A percentile compares a stretch with the other conserved stretches of the same genome.
These are phyloP conservation scores for Cyberlindnera sargentensis DNA, from an alignment of 805 yeast species.

Conservation along the genomic window DNA sequence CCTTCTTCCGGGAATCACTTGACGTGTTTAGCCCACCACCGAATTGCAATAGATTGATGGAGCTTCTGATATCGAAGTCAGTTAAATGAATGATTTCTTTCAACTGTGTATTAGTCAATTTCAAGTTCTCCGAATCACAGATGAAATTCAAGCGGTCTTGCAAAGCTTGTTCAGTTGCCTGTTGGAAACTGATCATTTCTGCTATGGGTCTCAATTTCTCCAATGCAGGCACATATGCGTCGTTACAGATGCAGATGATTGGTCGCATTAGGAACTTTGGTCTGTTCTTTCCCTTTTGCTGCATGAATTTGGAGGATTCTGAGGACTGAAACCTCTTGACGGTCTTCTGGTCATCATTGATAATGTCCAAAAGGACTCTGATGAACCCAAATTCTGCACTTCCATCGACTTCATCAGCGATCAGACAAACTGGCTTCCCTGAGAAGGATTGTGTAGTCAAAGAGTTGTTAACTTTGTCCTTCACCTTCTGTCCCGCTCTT, in stretches of 20 bases:
- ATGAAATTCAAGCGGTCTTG: conserved; percentile 42
- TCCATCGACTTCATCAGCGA: conserved; percentile 89
- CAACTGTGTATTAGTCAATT: conserved; percentile 41
- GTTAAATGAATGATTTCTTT: conserved; percentile 62
- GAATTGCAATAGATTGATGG: conserved; percentile 80
- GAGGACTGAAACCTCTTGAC: conserved; percentile 27
- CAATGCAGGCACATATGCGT: conserved; percentile 66
- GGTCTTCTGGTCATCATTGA: conserved; percentile 51
- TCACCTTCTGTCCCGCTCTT: conserved; percentile 51
- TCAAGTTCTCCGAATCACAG: conserved; percentile 48
- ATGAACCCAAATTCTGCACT: conserved; percentile 60
- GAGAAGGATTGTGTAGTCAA: conserved; percentile 58
- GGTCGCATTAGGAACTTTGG: conserved; percentile 61
- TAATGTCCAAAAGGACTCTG: conserved; percentile 48
- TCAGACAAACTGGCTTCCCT: conserved; percentile 71
- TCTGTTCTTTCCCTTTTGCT: conserved; percentile 27
- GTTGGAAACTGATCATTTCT: conserved; percentile 62
- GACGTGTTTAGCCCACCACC: conserved; percentile 15
- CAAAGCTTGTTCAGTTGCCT: conserved; percentile 43
- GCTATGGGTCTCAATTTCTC: conserved; percentile 68
- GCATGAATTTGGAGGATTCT: conserved; percentile 19
- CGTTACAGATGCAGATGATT: conserved; percentile 88
- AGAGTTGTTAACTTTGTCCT: conserved; percentile 52
- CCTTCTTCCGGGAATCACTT: conserved; percentile 38
- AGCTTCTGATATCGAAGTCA: conserved; percentile 80